Percentiles rank a stretch among this genome's conserved stretches.
Evolutionary conservation across 208 protist species (phyloP).

Genomic region (Leishmania gerbilli): DNA sequence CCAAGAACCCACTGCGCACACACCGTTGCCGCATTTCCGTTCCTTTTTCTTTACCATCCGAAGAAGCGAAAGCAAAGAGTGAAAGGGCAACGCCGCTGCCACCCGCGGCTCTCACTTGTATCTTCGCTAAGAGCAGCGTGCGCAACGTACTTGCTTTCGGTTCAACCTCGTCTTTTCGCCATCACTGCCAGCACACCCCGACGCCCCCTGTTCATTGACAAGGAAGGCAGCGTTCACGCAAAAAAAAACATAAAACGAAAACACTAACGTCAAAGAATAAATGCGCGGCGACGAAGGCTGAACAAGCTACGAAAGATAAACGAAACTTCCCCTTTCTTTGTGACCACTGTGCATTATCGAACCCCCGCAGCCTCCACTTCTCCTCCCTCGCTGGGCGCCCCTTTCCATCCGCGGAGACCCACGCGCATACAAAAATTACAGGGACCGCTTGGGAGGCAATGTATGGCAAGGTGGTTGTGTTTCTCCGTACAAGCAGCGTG

Average conservation of each 20-base stretch:
- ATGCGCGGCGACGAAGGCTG: background rate
- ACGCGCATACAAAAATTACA: background rate
- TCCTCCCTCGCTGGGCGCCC: background rate
- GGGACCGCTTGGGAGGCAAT: slow-evolving; percentile 16
- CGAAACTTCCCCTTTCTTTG: slow-evolving; percentile 3
- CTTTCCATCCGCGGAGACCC: background rate
- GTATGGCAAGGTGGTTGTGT: slow-evolving; percentile 61
- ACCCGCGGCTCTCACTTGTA: background rate
- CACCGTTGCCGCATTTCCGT: background rate
- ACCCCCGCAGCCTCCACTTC: background rate
- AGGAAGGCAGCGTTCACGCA: background rate
- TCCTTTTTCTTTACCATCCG: background rate
- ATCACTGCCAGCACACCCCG: background rate
- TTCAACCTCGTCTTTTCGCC: background rate
- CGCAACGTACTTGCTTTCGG: background rate
- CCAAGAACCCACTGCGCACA: background rate
- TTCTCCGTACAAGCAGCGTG: slow-evolving; percentile 74
- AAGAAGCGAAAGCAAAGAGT: background rate
- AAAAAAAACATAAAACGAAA: background rate
- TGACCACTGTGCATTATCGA: background rate
- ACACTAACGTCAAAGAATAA: background rate
- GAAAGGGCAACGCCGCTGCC: background rate
- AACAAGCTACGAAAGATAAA: background rate
- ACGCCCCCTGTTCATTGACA: background rate
- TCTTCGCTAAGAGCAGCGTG: background rate